Evolutionary conservation across 2,329 filamentous ascomycete genomes (phyloP).

Genomic region (Trichoderma polysporum): DNA sequence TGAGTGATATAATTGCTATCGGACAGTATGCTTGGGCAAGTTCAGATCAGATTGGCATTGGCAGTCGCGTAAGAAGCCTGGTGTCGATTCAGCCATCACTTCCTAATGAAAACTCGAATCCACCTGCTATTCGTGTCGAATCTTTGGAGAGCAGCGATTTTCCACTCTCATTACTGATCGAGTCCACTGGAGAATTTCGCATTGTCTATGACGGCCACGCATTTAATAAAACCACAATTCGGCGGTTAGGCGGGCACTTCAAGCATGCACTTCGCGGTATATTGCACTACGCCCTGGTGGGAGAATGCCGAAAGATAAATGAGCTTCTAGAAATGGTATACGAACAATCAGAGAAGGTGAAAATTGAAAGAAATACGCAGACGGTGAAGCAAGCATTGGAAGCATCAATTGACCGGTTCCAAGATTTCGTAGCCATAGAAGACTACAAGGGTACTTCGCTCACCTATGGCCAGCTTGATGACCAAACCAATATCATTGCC

Average conservation of each 20-base stretch:
- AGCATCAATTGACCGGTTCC: background rate
- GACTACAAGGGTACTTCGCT: background rate
- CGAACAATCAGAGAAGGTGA: background rate
- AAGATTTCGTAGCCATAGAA: background rate
- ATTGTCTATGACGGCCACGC: background rate
- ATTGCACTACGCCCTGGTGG: background rate
- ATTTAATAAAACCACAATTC: background rate
- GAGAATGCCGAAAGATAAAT: background rate
- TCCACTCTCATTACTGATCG: background rate
- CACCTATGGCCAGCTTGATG: background rate
- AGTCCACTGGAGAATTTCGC: background rate
- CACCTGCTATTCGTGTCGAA: background rate
- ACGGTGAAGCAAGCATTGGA: background rate
- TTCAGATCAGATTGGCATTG: slow-evolving; percentile 13
- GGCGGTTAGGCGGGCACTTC: slow-evolving; percentile 6
- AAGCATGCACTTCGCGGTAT: slow-evolving; percentile 10
- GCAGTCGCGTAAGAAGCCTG: background rate
- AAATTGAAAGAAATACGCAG: background rate
- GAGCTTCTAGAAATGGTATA: background rate
- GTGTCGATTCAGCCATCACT: slow-evolving; percentile 5
- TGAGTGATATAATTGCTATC: background rate
- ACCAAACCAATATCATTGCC: background rate
- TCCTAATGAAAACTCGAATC: background rate
- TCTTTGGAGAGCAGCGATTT: background rate
- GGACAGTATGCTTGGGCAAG: slow-evolving; percentile 18